Base-by-base conservation (phyloP, 495 filamentous ascomycete species). In the Penicillium alfredii region DNA sequence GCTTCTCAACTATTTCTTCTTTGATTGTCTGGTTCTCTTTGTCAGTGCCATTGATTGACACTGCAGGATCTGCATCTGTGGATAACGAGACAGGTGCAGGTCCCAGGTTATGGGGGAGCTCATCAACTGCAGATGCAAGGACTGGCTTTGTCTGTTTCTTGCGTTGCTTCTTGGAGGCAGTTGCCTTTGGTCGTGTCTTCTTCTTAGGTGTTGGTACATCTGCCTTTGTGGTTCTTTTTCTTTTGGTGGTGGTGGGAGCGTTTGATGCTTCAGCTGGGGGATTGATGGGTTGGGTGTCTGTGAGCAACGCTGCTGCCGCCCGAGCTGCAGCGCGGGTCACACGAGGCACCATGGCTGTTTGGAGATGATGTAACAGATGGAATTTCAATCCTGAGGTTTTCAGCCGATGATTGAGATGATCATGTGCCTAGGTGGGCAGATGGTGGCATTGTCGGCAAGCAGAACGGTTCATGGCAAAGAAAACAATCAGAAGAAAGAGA, bases 91-190 rank as follows among this genome's bases (percentile, higher is more conserved):
- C 12, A 8, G 37, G 15, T 12, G 35, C 10, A 13, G 42, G 43
- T 14, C 65, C 66, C 18, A 70, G 52, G 16, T 69, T 70, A 37
- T 72, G 67, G 17, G 67, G 67, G n/a, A 72, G 61, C 39, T 64
- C 61, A 37, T 58, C 38, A 10, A 40, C 45, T 2, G 34, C 19
- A 10, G 40, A 12, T 8, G 12, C 6, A 4, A 21, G 15, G 7
- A n/a, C 32, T 16, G 35, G 23, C n/a, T n/a, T n/a, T n/a, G n/a
- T n/a, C n/a, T n/a, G n/a, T 28, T 30, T 12, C 17, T 19, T 14
- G 23, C 26, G 21, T 20, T 23, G 10, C 15, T 33, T 15, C 7
- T 14, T 33, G 13, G 13, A 37, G 16, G 29, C n/a, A 12, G 9
- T 4, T 12, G 18, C 29, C 31, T 23, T 25, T 25, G 23, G 23